A percentile compares a stretch with the other conserved stretches of the same genome.
Conservation (phyloP, 495 filamentous ascomycete species). For the Talaromyces thailandensis region DNA sequence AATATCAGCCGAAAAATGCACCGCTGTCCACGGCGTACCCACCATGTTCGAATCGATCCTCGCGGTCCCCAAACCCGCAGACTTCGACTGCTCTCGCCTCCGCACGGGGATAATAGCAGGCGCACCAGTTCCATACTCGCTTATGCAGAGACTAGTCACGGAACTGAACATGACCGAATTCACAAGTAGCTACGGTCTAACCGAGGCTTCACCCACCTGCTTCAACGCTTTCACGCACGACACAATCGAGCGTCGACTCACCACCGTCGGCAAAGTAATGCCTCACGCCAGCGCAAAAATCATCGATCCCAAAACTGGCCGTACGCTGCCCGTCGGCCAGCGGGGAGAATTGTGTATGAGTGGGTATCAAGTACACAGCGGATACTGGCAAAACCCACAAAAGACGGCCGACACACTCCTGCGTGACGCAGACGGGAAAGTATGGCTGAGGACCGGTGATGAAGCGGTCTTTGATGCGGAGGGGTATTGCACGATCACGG, state of each 20-base stretch:
- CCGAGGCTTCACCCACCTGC: conserved; percentile 60
- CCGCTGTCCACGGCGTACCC: conserved; percentile 61
- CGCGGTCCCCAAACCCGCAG: conserved; percentile 35
- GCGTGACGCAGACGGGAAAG: conserved; percentile 45
- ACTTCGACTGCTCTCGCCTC: conserved; percentile 38
- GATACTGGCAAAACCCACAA: conserved; percentile 63
- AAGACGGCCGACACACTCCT: conserved; percentile 57
- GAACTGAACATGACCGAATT: conserved; percentile 59
- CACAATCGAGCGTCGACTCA: conserved; percentile 46
- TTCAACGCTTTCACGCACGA: conserved; percentile 64
- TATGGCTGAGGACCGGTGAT: conserved; percentile 63
- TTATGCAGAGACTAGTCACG: conserved; percentile 54
- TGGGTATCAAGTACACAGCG: conserved; percentile 58
- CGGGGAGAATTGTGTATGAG: conserved; percentile 60
- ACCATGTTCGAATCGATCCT: conserved; percentile 66
- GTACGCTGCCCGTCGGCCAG: conserved; percentile 47
- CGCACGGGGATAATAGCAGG: conserved; percentile 64
- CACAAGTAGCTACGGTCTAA: conserved; percentile 63
- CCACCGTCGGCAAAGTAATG: conserved; percentile 58
- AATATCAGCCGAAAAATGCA: conserved; percentile 55
- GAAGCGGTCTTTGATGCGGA: conserved; percentile 57
- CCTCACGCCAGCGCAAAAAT: conserved; percentile 63
- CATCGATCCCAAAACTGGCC: conserved; percentile 44
- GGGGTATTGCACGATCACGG: conserved; percentile 38
- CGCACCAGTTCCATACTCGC: conserved; percentile 51